Conservation (phyloP, 495 filamentous ascomycete genomes). For the Penicillium soppii region DNA sequence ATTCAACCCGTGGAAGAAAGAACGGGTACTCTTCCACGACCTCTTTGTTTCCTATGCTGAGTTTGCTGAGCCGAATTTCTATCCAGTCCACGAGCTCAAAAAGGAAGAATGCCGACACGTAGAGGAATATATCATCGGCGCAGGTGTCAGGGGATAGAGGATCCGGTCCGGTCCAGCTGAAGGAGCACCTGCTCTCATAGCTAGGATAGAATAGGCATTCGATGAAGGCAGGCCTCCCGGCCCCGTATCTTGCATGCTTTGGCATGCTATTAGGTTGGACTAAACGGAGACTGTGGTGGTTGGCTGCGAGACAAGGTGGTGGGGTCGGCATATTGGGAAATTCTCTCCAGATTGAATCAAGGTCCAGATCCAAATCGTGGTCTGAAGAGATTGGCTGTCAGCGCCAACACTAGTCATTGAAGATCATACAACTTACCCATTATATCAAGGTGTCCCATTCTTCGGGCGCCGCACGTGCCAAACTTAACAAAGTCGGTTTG, state of each 20-base stretch:
- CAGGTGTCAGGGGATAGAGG: constrained; percentile 1
- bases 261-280: neutral
- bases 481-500: neutral
- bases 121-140: constrained; percentile 5
- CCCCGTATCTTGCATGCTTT: neutral
- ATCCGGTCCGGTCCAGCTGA: constrained; percentile 8
- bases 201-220: neutral
- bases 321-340: neutral
- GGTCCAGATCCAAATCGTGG: neutral
- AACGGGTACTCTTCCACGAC: constrained; percentile 8
- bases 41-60: neutral
- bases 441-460: neutral
- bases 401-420: neutral
- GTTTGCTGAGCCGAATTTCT: constrained; percentile 3
- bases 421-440: neutral
- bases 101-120: constrained; percentile 2
- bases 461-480: neutral
- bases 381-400: neutral
- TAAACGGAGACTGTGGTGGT: neutral
- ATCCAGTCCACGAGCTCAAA: constrained; percentile 2
- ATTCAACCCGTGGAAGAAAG: constrained; percentile 8
- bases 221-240: neutral
- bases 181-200: neutral
- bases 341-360: neutral
- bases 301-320: neutral